phyloP scores from a whole-genome alignment of 1,139 yeast species.

The Nakaseomyces kungkrabaensis region DNA sequence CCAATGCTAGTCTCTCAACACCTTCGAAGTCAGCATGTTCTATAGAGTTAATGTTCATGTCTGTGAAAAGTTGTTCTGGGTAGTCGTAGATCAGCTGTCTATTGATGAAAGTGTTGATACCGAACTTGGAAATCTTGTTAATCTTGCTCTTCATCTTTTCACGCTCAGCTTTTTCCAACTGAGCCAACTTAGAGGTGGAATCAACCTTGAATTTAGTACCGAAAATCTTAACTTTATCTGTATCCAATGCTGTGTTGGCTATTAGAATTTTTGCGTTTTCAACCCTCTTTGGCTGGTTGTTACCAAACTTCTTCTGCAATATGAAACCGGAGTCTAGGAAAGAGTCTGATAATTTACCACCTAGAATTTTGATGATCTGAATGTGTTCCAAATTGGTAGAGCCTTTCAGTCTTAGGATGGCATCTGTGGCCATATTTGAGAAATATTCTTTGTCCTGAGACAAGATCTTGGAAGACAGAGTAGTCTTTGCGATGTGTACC shows the following conservation, averaged over 20 bases:
- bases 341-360: conserved; percentile 87
- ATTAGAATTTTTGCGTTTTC: conserved; percentile 79
- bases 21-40: conserved; percentile 99
- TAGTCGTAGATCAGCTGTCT: conserved; percentile 95
- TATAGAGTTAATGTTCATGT: conserved; percentile 76
- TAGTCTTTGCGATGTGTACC: conserved; percentile 81
- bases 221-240: conserved; percentile 92
- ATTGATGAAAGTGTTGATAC: conserved; percentile 84
- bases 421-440: conserved; percentile 86
- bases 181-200: conserved; percentile 89
- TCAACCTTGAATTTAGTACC: conserved; percentile 98
- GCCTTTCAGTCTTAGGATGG: conserved; percentile 83
- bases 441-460: conserved; percentile 92
- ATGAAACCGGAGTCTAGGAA: conserved; percentile 94
- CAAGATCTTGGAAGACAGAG: conserved; percentile 83
- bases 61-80: conserved; percentile 93
- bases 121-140: conserved; percentile 72
- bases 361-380: conserved; percentile 85
- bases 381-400: conserved; percentile 92
- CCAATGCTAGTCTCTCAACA: conserved; percentile 89
- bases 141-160: conserved; percentile 87
- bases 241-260: conserved; percentile 95
- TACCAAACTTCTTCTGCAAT: conserved; percentile 84
- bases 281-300: conserved; percentile 80
- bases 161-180: conserved; percentile 90